phyloP scores from a whole-genome alignment of 2,329 filamentous ascomycete genomes.

The Zopfia rhizophila region DNA sequence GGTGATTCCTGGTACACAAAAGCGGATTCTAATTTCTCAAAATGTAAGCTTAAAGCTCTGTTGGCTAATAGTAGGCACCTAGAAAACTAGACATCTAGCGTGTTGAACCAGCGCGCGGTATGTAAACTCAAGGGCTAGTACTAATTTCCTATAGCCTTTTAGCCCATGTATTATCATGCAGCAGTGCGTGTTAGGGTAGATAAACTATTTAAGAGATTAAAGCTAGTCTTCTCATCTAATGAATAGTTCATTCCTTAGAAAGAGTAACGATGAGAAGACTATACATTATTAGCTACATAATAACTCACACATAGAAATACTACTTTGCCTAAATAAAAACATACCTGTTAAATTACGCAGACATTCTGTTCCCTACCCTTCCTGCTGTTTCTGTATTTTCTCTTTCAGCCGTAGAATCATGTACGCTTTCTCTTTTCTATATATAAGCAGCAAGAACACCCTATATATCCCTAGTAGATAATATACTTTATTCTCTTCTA shows the following conservation, averaged over 20 bases:
- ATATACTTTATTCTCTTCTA: too few species aligned
- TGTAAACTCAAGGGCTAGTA: constrained; percentile 45
- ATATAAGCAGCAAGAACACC: too few species aligned
- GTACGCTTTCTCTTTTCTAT: too few species aligned
- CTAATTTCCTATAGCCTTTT: constrained; percentile 30
- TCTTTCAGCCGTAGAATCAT: too few species aligned
- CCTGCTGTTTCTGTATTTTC: too few species aligned
- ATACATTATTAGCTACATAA: too few species aligned
- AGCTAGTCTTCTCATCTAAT: constrained; percentile 25
- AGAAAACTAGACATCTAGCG: constrained; percentile 27
- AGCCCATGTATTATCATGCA: constrained; percentile 27
- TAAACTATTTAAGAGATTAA: constrained; percentile 13
- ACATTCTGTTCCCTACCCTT: too few species aligned
- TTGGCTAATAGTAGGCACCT: constrained; percentile 27
- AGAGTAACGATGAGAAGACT: too few species aligned
- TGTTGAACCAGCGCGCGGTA: constrained; percentile 47
- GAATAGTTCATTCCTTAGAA: constrained; percentile 24
- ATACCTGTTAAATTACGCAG: too few species aligned
- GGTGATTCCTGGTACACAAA: constrained; percentile 22
- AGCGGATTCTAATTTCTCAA: constrained; percentile 19
- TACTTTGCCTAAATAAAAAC: too few species aligned
- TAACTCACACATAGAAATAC: too few species aligned
- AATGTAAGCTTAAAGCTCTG: constrained; percentile 36
- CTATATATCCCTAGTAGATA: too few species aligned
- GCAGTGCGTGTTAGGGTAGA: constrained; percentile 16